Percentiles rank a stretch among this genome's conserved stretches.
These are phyloP conservation scores for Thelonectria blattea DNA, from an alignment of 2,329 filamentous ascomycete genomes.

Conservation along the genomic window DNA sequence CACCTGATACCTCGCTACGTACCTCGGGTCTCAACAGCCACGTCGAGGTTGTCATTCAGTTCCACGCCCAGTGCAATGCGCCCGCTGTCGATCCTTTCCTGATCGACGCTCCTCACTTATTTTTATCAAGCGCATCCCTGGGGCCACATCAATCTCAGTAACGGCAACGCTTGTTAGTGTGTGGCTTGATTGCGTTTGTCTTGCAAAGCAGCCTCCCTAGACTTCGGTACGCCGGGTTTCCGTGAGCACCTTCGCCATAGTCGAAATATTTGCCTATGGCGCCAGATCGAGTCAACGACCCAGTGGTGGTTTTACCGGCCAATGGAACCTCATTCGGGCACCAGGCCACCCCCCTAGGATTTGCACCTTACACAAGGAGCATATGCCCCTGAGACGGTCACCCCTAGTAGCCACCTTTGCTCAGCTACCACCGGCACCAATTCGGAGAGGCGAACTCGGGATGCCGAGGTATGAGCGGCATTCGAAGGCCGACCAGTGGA, in stretches of 20 bases:
- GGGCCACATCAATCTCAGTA: not conserved
- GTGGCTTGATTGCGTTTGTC: conserved; percentile 21
- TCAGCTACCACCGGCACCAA: not conserved
- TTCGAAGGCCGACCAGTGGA: too few relatives aligned
- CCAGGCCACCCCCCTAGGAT: conserved; percentile 9
- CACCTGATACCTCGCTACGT: not conserved
- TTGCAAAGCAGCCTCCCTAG: not conserved
- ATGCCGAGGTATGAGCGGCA: not conserved
- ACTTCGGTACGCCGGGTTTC: not conserved
- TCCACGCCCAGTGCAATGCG: conserved; percentile 8
- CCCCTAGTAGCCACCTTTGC: not conserved
- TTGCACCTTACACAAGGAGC: conserved; percentile 4
- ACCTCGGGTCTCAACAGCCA: not conserved
- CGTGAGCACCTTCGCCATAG: conserved; percentile 4
- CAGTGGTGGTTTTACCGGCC: conserved; percentile 14
- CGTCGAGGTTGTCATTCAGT: conserved; percentile 8
- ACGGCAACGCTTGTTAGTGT: conserved; percentile 3
- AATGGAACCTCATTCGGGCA: conserved; percentile 17
- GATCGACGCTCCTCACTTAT: conserved; percentile 19
- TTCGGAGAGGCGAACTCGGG: not conserved
- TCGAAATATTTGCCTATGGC: conserved; percentile 4
- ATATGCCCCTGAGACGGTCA: not conserved
- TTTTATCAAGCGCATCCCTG: conserved; percentile 19
- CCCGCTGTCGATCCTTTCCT: conserved; percentile 11
- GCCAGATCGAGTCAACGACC: conserved; percentile 7